phyloP scores from a whole-genome alignment of 371 early-diverging fungal species.

The Dichotomocladium elegans region DNA sequence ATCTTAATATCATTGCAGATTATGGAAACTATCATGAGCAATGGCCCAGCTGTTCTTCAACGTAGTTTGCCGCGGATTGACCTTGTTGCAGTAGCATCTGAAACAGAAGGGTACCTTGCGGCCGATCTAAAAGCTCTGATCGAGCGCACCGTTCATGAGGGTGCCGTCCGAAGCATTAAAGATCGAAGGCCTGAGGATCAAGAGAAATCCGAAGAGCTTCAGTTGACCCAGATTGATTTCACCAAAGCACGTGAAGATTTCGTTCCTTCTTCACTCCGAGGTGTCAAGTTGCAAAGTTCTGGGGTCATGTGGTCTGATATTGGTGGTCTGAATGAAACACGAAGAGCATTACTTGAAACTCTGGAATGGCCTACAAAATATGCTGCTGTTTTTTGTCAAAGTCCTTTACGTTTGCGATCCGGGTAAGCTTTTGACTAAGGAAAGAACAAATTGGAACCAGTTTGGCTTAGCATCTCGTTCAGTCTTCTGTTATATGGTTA shows the following conservation, averaged over 20 bases:
- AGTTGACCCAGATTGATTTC: constrained; percentile 64
- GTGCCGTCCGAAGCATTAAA: constrained; percentile 65
- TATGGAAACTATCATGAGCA: constrained; percentile 52
- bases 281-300: constrained; percentile 76
- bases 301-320: constrained; percentile 86
- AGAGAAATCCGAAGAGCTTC: constrained; percentile 4
- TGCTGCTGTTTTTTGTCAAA: constrained; percentile 81
- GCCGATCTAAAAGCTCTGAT: constrained; percentile 78
- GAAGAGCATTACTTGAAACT: constrained; percentile 82
- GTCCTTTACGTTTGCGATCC: constrained; percentile 84
- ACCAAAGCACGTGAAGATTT: constrained; percentile 73
- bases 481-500: constrained; percentile 91
- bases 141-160: constrained; percentile 81
- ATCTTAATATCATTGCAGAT: constrained; percentile 32
- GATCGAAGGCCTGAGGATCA: constrained; percentile 4
- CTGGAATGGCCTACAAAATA: constrained; percentile 95
- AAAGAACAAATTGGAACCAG: background rate
- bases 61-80: constrained; percentile 54
- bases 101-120: constrained; percentile 89
- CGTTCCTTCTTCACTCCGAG: constrained; percentile 78
- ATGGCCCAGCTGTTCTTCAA: constrained; percentile 27
- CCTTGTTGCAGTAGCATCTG: constrained; percentile 67
- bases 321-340: constrained; percentile 84
- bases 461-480: background rate
- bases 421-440: constrained; percentile 52